Evolutionary conservation across 805 yeast species (phyloP).

Genomic region (Saccharomycopsis javanensis): DNA sequence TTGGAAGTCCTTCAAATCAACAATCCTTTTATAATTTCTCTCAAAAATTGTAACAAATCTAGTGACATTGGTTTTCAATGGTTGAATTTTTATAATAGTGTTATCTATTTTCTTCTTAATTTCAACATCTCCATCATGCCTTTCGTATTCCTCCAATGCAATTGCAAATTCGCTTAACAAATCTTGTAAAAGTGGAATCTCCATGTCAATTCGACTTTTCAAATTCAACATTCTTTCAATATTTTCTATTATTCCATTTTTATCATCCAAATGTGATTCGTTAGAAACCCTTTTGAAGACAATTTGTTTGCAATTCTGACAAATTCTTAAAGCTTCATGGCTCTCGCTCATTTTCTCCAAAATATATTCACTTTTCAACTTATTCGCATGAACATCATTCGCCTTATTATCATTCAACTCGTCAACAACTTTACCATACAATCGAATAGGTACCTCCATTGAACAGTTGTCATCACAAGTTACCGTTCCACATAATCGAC

Average conservation of each 20-base stretch:
- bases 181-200: conserved; percentile 19
- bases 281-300: conserved; percentile 41
- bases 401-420: background rate
- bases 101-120: background rate
- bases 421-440: conserved; percentile 12
- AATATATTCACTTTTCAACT: background rate
- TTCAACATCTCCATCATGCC: background rate
- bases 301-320: conserved; percentile 56
- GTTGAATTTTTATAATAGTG: background rate
- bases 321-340: conserved; percentile 41
- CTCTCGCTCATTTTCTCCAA: background rate
- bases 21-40: conserved; percentile 10
- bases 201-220: conserved; percentile 20
- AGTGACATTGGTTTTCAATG: background rate
- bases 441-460: conserved; percentile 47
- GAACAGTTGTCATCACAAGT: conserved; percentile 81
- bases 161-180: background rate
- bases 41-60: conserved; percentile 11
- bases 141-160: background rate
- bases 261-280: background rate
- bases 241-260: background rate
- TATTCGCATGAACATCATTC: background rate
- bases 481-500: conserved; percentile 76
- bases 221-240: conserved; percentile 22
- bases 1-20: background rate